Evolutionary conservation across 2,329 filamentous ascomycete species (phyloP).

Genomic region (Catunica adiposa): DNA sequence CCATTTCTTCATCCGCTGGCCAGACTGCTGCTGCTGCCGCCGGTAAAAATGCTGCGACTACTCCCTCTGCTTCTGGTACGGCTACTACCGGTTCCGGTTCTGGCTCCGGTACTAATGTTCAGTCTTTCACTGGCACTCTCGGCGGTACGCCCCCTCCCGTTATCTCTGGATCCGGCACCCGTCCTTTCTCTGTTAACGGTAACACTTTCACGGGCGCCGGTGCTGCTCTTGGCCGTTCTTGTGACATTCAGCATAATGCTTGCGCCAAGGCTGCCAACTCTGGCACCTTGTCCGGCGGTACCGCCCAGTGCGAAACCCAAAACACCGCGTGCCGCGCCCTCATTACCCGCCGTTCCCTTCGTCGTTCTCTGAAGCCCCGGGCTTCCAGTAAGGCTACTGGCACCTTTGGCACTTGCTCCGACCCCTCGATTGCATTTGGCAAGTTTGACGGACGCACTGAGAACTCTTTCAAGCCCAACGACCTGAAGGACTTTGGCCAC

Average conservation of each 20-base stretch:
- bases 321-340: conserved; percentile 23
- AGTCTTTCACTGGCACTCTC: conserved; percentile 29
- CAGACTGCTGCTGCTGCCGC: neutral
- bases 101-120: conserved; percentile 23
- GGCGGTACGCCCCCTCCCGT: conserved; percentile 29
- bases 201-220: conserved; percentile 34
- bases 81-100: conserved; percentile 9
- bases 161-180: conserved; percentile 20
- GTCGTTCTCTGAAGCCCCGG: conserved; percentile 8
- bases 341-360: conserved; percentile 14
- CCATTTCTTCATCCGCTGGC: neutral
- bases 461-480: conserved; percentile 25
- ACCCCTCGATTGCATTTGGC: conserved; percentile 34
- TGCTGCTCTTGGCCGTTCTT: conserved; percentile 31
- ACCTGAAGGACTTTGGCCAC: conserved; percentile 32
- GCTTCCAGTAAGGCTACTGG: neutral
- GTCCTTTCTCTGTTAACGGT: conserved; percentile 36
- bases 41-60: conserved; percentile 1
- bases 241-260: conserved; percentile 33
- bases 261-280: conserved; percentile 33
- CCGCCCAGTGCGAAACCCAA: conserved; percentile 26
- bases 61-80: conserved; percentile 7
- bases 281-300: conserved; percentile 21
- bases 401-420: conserved; percentile 28
- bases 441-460: conserved; percentile 30